Evolutionary conservation across 305 asterid genomes (phyloP), one percentile per base, ranked within the genome.

Genomic region (Euphrasia arctica): DNA sequence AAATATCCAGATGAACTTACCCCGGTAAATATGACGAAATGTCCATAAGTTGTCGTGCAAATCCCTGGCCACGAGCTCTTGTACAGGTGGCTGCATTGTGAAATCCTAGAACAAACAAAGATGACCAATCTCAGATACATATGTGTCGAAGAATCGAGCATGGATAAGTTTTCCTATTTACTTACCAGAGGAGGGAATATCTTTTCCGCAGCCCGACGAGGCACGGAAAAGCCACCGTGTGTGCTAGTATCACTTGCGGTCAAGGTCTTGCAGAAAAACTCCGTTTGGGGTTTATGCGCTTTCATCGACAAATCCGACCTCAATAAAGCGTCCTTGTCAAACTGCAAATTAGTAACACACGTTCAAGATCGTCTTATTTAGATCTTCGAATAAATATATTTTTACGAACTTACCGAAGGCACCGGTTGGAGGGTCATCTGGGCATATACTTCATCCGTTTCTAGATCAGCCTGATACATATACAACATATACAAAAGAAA

Each of bases 181-280:
- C 83, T 68, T 79, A 92, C 98, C 80, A 87, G 80, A 68, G 85
- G 58, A 3, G 97, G 98, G 60, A 92, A 90, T 60, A 90, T 89
- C 84, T 89, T 89, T 72, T 89, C 98, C 15, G 98, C 98, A 31
- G 97, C 88, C 60, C 98, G 97, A 8, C 98, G 97, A 60, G 97
- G 98, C 62, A 89, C 98, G 12, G 98, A 91, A 74, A 89, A 89
- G n/a, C 97, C 98, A 5, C 98, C 97, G 71, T 91, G 98, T 42
- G 98, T 91, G 83, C 98, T 91, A 1, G 98, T 91, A 74, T 91
- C 98, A 76, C 98, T 91, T 15, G 95, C 97, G n/a, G 98, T 89
- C 79, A 91, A 79, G 42, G 97, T 87, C 80, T 92, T 92, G 65
- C 98, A 92, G 85, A 92, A 90, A 68, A 92, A 92, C 18, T 92